Evolutionary conservation across 495 filamentous ascomycete species (phyloP).

Genomic region (Hypomontagnella submonticulosa): DNA sequence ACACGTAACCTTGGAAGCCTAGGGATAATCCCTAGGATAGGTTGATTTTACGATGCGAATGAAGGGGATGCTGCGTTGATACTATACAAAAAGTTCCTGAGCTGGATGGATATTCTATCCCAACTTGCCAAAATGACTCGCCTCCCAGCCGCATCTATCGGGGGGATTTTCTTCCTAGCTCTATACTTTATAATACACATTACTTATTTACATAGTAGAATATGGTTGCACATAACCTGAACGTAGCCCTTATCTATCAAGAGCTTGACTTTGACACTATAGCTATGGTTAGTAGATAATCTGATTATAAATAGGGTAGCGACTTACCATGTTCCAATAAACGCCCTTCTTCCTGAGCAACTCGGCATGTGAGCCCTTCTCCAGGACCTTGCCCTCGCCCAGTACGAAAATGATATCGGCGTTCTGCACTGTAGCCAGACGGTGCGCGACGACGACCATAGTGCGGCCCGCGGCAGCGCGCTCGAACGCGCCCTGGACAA

Average conservation of each 20-base stretch:
- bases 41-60: no score
- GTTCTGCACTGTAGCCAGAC: conserved; percentile 67
- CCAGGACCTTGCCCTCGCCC: conserved; percentile 66
- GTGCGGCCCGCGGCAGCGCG: conserved; percentile 72
- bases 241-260: conserved; percentile 33
- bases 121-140: not conserved
- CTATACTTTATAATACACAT: not conserved
- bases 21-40: no score
- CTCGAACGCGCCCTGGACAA: conserved; percentile 79
- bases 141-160: not conserved
- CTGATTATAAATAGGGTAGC: not conserved
- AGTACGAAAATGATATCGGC: conserved; percentile 70
- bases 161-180: not conserved
- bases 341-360: conserved; percentile 62
- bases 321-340: conserved; percentile 65
- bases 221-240: not conserved
- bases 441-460: conserved; percentile 80
- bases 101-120: conserved; percentile 14
- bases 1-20: no score
- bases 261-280: conserved; percentile 48
- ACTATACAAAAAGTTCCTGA: conserved; percentile 14
- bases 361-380: conserved; percentile 65
- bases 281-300: not conserved
- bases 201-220: not conserved
- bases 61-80: not conserved